Base-by-base conservation (phyloP, 257 asterid species). In the Cruciata laevipes region DNA sequence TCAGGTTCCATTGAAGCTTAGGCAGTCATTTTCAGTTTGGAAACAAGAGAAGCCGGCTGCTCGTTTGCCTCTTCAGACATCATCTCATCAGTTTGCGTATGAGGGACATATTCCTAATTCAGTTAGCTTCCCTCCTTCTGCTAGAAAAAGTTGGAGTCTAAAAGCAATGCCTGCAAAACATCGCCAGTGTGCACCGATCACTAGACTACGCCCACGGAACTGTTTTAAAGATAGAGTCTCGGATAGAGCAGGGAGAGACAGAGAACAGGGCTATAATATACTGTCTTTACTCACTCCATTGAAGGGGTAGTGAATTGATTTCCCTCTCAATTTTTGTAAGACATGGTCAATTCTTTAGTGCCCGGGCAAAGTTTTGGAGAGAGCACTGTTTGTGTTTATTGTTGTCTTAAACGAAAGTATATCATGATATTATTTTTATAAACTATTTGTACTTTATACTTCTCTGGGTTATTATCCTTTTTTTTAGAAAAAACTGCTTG, bases 1-100 rank as follows among this genome's bases (percentile, higher is more conserved):
- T 59, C 80, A 91, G 99, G 91, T 82, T 77, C 99, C 96, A 25
- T 66, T 70, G 3, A 70, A 72, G 65, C 69, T 90, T 76, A 96
- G 75, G 52, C 77, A 76, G 63, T 72, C 85, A 24, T 86, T 87
- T 70, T 57, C 51, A 27, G 77, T 73, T 23, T 79, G 90, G 91
- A 88, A 83, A 68, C 80, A 75, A 58, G 77, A 68, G 17, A 85
- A 74, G 63, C 79, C 33, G 40, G 20, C 42, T 0, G 27, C 84
- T 68, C 17, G 69, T 38, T 55, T 61, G 17, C 66, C 68, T 18
- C 47, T 49, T 25, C 53, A 77, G 3, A 61, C 61, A 1, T 1
- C 69, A 60, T 63, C 37, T 66, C 61, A 60, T 63, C 74, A 57
- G 51, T 66, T 59, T 52, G 68, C 75, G 1, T 49, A 27, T 7